A percentile compares a stretch with the other conserved stretches of the same genome.
phyloP scores from a whole-genome alignment of 2,329 filamentous ascomycete genomes.

The Penicillium sp. region DNA sequence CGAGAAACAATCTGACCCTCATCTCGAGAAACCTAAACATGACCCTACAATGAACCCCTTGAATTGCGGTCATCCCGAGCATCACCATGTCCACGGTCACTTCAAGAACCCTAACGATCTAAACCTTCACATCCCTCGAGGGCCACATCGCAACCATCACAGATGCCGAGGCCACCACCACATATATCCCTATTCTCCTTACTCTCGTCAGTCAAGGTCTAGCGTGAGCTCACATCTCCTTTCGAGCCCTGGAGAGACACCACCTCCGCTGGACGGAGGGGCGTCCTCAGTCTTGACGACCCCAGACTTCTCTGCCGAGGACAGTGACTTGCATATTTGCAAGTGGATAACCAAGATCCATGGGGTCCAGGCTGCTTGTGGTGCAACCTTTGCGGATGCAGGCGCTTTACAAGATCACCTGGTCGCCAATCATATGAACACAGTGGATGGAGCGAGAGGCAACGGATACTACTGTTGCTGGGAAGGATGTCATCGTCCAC shows the following conservation, averaged over 20 bases:
- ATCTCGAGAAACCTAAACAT: conserved; percentile 23
- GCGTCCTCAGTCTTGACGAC: conserved; percentile 38
- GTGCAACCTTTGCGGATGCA: conserved; percentile 35
- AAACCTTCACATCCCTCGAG: conserved; percentile 19
- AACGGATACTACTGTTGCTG: conserved; percentile 47
- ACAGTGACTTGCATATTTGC: conserved; percentile 38
- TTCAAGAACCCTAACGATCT: conserved; percentile 30
- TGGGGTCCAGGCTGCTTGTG: conserved; percentile 33
- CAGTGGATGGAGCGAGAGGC: conserved; percentile 38
- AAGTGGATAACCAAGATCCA: conserved; percentile 33
- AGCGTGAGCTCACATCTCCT: conserved; percentile 38
- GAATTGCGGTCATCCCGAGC: conserved; percentile 37
- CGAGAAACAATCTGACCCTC: conserved; percentile 15
- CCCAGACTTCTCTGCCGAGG: conserved; percentile 32
- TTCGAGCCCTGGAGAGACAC: conserved; percentile 38
- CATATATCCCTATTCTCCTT: conserved; percentile 33
- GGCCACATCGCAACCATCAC: conserved; percentile 35
- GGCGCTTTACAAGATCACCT: conserved; percentile 43
- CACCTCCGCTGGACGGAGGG: conserved; percentile 36
- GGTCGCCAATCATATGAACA: conserved; percentile 36
- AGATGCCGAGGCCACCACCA: conserved; percentile 35
- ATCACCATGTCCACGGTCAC: conserved; percentile 29
- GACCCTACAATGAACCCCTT: conserved; percentile 22
- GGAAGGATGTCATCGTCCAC: conserved; percentile 43
- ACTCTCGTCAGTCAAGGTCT: conserved; percentile 37